Base-by-base conservation (phyloP, 805 yeast genomes). In the Ogataea glucozyma region DNA sequence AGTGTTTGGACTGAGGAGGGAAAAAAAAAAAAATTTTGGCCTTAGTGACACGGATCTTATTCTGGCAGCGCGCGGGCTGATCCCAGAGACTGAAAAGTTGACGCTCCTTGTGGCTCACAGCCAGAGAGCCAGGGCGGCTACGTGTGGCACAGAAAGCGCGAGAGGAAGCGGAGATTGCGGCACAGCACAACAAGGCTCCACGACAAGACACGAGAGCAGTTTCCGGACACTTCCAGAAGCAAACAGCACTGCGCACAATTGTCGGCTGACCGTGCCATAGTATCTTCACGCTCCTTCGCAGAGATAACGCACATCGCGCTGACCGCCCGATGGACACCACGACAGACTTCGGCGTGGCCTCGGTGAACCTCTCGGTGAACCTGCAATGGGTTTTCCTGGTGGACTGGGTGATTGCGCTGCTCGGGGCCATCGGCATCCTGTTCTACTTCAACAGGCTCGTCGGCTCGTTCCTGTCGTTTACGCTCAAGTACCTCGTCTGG, bases 371-470 rank as follows among this genome's bases (percentile, higher is more conserved):
- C 3, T 45, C 59, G 4, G 40, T 40, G 7, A 61, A 64, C 40
- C 41, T 65, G 21, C 61, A 60, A 38, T 82, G 88, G 95, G 88
- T 87, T 17, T 91, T 90, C 63, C 68, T 90, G 49, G 83, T 81
- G 13, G 89, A 88, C 60, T 88, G 97, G 95, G 65, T 85, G 23
- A 67, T 89, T 45, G 74, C 84, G 3, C 72, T 85, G 22, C 64
- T 84, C 12, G 70, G 86, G 1, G 69, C 83, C 0, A 55, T 87
- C 1, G 75, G 83, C 18, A 72, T 85, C 39, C 65, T 88, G 31
- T 90, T 89, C 67, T 86, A 84, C 65, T 78, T 88, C 65, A 82
- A 85, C 53, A 73, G 97, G 43, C 65, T 82, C 4, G 60, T 83
- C 14, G 98, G 91, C 9, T 70, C 72, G 32, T 12, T 76, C 1